Evolutionary conservation across 345 rosid species (phyloP).

Genomic region (Lumnitzera racemosa): DNA sequence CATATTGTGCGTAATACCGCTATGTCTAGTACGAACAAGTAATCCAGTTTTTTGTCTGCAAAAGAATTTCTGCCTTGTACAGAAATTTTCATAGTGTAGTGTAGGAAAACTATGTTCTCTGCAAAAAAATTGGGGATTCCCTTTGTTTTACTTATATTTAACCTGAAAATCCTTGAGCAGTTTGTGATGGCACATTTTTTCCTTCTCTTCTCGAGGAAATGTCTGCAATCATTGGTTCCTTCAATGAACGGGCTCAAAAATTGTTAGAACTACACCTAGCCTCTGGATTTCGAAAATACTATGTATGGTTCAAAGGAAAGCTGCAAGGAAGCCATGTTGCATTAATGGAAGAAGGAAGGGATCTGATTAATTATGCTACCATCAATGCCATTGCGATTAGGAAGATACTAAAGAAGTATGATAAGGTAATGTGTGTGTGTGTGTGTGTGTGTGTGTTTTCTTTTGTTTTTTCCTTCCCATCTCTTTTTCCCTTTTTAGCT

Average conservation of each 20-base stretch:
- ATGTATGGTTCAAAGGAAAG: slow-evolving; percentile 66
- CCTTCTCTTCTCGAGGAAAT: slow-evolving; percentile 79
- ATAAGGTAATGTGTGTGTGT: slow-evolving; percentile 41
- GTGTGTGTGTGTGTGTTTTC: background rate
- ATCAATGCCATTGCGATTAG: slow-evolving; percentile 78
- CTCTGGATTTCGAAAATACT: slow-evolving; percentile 62
- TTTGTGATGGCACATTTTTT: slow-evolving; percentile 91
- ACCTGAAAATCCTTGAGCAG: slow-evolving; percentile 25
- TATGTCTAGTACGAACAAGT: too few relatives aligned
- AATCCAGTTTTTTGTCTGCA: too few relatives aligned
- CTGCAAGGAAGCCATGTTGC: slow-evolving; percentile 36
- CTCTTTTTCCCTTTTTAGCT: too few relatives aligned
- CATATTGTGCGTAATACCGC: too few relatives aligned
- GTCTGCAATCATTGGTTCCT: slow-evolving; percentile 77
- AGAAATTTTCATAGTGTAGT: too few relatives aligned
- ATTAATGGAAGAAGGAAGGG: slow-evolving; percentile 75
- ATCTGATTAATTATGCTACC: slow-evolving; percentile 75
- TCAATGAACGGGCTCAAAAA: slow-evolving; percentile 71
- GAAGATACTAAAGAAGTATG: slow-evolving; percentile 91
- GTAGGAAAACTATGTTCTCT: background rate
- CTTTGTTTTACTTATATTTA: background rate
- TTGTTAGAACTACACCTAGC: slow-evolving; percentile 85
- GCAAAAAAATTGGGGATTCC: background rate
- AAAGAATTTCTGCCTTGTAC: too few relatives aligned
- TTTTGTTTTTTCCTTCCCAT: background rate